These are phyloP conservation scores for Trametes pubescens DNA, from an alignment of 1,284 basidiomycete species.

Conservation along the genomic window DNA sequence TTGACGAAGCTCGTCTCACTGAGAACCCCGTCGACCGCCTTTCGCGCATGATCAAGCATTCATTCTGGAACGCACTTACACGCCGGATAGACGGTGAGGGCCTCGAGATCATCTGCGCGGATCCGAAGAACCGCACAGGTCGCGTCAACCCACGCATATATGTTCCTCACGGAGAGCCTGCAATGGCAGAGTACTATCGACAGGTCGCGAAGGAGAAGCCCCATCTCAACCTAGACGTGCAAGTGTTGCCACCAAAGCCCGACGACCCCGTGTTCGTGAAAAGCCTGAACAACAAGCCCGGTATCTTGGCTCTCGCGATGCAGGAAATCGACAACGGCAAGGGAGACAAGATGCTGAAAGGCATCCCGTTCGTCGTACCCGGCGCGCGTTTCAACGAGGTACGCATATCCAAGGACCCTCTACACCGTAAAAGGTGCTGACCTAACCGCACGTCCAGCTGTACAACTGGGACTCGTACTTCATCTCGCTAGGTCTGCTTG, in stretches of 20 bases:
- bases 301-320: constrained; percentile 96
- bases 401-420: constrained; percentile 36
- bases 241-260: constrained; percentile 84
- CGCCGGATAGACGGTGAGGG: constrained; percentile 97
- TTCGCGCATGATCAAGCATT: constrained; percentile 97
- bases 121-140: constrained; percentile 95
- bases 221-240: constrained; percentile 91
- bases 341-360: constrained; percentile 84
- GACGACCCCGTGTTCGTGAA: constrained; percentile 92
- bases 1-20: constrained; percentile 95
- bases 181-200: constrained; percentile 94
- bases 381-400: constrained; percentile 99
- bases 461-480: constrained; percentile 97
- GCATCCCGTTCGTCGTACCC: constrained; percentile 96
- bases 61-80: constrained; percentile 98
- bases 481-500: constrained; percentile 91
- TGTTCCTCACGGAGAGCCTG: constrained; percentile 90
- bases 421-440: neutral
- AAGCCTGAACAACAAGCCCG: constrained; percentile 93
- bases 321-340: constrained; percentile 85
- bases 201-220: constrained; percentile 85
- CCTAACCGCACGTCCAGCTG: constrained; percentile 53
- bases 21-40: constrained; percentile 98
- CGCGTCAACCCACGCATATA: constrained; percentile 92
- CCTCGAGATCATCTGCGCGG: constrained; percentile 94